Conservation (phyloP, 805 yeast species). For the Saturnispora sekii region DNA sequence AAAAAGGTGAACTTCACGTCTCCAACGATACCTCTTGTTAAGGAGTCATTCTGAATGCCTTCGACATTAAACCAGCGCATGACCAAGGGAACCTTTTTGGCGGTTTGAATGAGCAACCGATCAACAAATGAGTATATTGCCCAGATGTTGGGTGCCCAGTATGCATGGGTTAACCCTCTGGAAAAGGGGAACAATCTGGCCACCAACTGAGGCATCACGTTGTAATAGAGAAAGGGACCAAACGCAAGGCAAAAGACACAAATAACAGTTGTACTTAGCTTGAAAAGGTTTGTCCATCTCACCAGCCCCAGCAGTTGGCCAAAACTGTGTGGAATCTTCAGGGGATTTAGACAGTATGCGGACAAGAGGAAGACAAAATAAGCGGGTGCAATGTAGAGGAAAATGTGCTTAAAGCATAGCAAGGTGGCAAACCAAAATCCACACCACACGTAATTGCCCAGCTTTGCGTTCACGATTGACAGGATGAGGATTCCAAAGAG, state of each 20-base stretch:
- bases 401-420: slow-evolving; percentile 90
- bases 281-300: slow-evolving; percentile 49
- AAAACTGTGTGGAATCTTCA: slow-evolving; percentile 21
- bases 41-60: slow-evolving; percentile 8
- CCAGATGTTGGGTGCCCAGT: slow-evolving; percentile 99
- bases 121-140: slow-evolving; percentile 83
- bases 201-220: slow-evolving; percentile 54
- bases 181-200: slow-evolving; percentile 83
- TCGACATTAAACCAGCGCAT: slow-evolving; percentile 1
- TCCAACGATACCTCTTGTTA: slow-evolving; percentile 84
- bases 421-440: slow-evolving; percentile 65
- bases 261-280: slow-evolving; percentile 55
- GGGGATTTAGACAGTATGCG: slow-evolving; percentile 50
- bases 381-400: slow-evolving; percentile 88
- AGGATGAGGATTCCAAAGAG: slow-evolving; percentile 75
- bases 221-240: slow-evolving; percentile 61
- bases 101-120: slow-evolving; percentile 46
- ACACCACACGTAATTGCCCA: slow-evolving; percentile 45
- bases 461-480: slow-evolving; percentile 62
- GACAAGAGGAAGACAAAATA: slow-evolving; percentile 73
- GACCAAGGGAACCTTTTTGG: slow-evolving; percentile 13
- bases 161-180: slow-evolving; percentile 92
- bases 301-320: slow-evolving; percentile 17
- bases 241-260: slow-evolving; percentile 58
- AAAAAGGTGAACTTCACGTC: slow-evolving; percentile 75